Conservation (phyloP, 371 early-diverging fungal species). For the Mortierella sp. region DNA sequence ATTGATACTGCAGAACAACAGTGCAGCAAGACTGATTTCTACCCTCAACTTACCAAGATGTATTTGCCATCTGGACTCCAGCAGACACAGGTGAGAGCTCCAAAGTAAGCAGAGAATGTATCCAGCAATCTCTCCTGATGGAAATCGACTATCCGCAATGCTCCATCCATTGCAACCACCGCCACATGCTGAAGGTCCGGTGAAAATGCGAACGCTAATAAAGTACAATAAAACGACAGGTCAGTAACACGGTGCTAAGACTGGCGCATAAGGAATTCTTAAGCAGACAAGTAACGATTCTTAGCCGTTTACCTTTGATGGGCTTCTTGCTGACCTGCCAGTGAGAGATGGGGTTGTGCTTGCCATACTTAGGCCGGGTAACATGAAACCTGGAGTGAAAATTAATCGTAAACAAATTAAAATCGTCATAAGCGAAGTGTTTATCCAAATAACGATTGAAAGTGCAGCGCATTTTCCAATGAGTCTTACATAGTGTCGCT, state of each 20-base stretch:
- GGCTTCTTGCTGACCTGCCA: constrained; percentile 80
- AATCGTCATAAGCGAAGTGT: background rate
- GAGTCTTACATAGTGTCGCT: constrained; percentile 36
- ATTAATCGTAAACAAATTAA: background rate
- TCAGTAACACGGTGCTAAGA: too few species aligned
- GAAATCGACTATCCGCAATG: constrained; percentile 82
- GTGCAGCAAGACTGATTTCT: background rate
- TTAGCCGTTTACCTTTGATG: constrained; percentile 82
- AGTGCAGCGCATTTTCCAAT: background rate
- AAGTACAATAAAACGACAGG: background rate
- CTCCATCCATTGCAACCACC: constrained; percentile 81
- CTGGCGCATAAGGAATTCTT: too few species aligned
- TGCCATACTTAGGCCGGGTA: constrained; percentile 64
- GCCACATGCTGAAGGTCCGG: constrained; percentile 90
- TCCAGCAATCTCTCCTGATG: constrained; percentile 77
- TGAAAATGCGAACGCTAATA: constrained; percentile 83
- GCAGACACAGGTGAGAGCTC: constrained; percentile 85
- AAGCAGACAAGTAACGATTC: too few species aligned
- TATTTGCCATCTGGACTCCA: constrained; percentile 97
- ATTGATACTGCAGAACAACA: background rate
- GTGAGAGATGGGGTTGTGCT: constrained; percentile 81
- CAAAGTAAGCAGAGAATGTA: constrained; percentile 84
- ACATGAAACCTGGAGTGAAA: constrained; percentile 64
- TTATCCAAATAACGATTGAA: background rate
- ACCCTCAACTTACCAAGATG: constrained; percentile 80